Percentiles rank a stretch among this genome's conserved stretches.
Conservation (phyloP, 2,329 filamentous ascomycete genomes). For the Anisogramma anomala region DNA sequence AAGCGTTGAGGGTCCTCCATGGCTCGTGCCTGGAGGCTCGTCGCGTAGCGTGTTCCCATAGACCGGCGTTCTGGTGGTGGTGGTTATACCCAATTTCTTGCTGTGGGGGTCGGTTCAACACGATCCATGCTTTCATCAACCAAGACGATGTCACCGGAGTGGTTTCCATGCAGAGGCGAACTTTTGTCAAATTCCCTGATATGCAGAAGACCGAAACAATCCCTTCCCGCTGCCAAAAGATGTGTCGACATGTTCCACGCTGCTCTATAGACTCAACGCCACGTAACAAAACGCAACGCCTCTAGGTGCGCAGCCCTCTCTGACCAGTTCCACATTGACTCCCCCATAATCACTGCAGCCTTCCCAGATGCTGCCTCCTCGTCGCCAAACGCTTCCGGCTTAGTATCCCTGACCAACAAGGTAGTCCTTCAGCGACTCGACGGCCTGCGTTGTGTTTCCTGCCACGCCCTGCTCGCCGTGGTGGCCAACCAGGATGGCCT, state of each 20-base stretch:
- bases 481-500: conserved; percentile 81
- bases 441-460: conserved; percentile 63
- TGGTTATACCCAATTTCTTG: conserved; percentile 10
- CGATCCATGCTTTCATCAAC: no score
- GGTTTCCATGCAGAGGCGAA: no score
- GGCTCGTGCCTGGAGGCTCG: not conserved
- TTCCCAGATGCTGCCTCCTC: not conserved
- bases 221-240: conserved; percentile 10
- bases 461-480: conserved; percentile 65
- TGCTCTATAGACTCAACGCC: conserved; percentile 15
- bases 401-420: conserved; percentile 70
- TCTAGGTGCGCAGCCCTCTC: conserved; percentile 6
- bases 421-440: conserved; percentile 80
- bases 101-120: no score
- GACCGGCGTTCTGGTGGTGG: conserved; percentile 13
- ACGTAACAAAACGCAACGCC: not conserved
- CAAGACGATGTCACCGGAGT: no score
- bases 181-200: conserved; percentile 8
- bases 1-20: conserved; percentile 18
- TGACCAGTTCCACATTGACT: conserved; percentile 1
- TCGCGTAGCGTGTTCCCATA: conserved; percentile 13
- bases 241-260: conserved; percentile 11
- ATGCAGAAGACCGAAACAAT: conserved; percentile 9
- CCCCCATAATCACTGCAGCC: not conserved
- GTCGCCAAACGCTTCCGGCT: conserved; percentile 17